Evolutionary conservation across 345 rosid genomes (phyloP), one percentile per base, ranked within the genome.

Genomic region (Brassica carinata): DNA sequence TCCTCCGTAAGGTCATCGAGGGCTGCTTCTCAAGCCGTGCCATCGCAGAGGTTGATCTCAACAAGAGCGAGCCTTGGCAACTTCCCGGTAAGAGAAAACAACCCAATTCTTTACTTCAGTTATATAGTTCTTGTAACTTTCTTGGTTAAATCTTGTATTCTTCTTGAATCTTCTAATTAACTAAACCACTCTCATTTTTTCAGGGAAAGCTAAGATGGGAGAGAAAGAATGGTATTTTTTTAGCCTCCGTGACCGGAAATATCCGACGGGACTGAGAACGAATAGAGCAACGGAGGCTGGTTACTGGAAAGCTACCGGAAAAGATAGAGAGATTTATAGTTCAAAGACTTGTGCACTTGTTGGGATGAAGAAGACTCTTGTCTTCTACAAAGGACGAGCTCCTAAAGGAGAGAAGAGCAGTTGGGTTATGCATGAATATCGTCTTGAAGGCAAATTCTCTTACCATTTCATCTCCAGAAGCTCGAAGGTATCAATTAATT

Each of bases 371-470:
- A 94, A 94, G 83, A 94, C 98, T 36, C 87, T 94, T 30, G 98
- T 94, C 23, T 94, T 94, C 65, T 94, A 94, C 84, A 72, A 91
- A 77, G 98, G 98, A 17, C 86, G 98, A 81, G 97, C 98, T 33
- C 98, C 97, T 2, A 91, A 94, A 79, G 98, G 98, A 10, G 98
- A 89, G 77, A 94, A 94, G 72, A 92, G 91, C 77, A 91, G 89
- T 85, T 94, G 98, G 98, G 98, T 94, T 70, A 92, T 94, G 98
- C 98, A 94, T 72, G 98, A 94, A 79, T 94, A 89, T 74, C 97
- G 98, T 67, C 97, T 94, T 19, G 98, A 94, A 79, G 98, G 98
- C 76, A 92, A 92, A 83, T 88, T 94, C 81, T 89, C 97, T 64
- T 94, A 91, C 77, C 98, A 88, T 74, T 91, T 85, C 82, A 86